A percentile compares a stretch with the other conserved stretches of the same genome.
phyloP scores from a whole-genome alignment of 164 flowering plant genomes.

The Liquidambar formosana region DNA sequence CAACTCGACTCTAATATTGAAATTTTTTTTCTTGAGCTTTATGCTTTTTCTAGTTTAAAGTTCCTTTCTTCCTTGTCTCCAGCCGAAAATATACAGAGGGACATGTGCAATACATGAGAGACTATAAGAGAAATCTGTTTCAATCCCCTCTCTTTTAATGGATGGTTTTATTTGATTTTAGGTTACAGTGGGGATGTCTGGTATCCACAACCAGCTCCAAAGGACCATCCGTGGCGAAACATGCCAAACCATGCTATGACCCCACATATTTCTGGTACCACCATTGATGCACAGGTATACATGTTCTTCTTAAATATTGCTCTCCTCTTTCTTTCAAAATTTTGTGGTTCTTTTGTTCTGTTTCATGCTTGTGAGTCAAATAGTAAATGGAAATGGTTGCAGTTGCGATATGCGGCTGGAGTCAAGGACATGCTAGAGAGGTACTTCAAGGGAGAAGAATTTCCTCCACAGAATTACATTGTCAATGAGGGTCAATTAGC shows the following conservation, averaged over 20 bases:
- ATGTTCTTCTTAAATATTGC: background rate
- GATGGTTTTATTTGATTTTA: constrained; percentile 14
- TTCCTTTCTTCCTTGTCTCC: no score
- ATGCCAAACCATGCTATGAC: constrained; percentile 99
- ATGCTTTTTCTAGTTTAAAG: no score
- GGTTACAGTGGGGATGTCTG: constrained; percentile 99
- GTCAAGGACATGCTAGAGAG: constrained; percentile 87
- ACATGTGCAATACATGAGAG: no score
- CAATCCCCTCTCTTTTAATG: background rate
- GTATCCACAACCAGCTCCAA: constrained; percentile 99
- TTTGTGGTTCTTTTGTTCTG: background rate
- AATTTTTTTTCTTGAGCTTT: no score
- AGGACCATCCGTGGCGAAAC: constrained; percentile 97
- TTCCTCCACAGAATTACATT: constrained; percentile 81
- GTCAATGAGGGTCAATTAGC: constrained; percentile 94
- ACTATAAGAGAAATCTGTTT: background rate
- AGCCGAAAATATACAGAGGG: no score
- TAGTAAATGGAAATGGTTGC: constrained; percentile 23
- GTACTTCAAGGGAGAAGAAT: constrained; percentile 95
- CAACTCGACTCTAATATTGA: no score
- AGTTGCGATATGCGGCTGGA: constrained; percentile 96
- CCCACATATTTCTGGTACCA: constrained; percentile 96
- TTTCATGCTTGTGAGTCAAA: constrained; percentile 3
- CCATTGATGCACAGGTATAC: constrained; percentile 93
- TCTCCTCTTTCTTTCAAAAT: background rate